phyloP scores from a whole-genome alignment of 2,329 filamentous ascomycete genomes.

The Herpotrichia juniperi region DNA sequence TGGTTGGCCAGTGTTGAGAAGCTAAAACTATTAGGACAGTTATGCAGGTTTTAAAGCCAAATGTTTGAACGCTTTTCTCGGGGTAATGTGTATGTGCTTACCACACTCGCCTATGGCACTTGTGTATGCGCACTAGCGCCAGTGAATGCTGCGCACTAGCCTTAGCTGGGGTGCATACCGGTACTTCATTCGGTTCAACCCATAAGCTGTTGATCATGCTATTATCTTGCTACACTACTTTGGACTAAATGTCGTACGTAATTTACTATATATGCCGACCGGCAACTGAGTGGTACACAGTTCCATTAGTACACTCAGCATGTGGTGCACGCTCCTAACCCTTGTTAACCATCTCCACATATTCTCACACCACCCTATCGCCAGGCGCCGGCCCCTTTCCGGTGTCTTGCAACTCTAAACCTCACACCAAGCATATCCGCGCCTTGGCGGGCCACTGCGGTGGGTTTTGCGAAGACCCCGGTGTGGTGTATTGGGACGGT shows the following conservation, averaged over 20 bases:
- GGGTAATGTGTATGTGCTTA: no score
- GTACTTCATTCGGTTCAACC: no score
- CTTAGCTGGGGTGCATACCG: not conserved
- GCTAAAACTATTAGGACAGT: no score
- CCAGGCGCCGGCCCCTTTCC: not conserved
- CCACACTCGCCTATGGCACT: no score
- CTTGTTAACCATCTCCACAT: no score
- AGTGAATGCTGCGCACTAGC: not conserved
- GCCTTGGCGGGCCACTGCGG: not conserved
- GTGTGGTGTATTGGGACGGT: not conserved
- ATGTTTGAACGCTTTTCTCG: no score
- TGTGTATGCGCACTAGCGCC: not conserved
- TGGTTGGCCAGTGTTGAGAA: no score
- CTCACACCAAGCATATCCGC: not conserved
- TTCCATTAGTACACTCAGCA: no score
- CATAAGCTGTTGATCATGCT: not conserved
- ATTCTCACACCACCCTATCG: not conserved
- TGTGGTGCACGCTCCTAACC: no score
- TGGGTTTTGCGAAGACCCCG: not conserved
- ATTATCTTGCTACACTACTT: not conserved
- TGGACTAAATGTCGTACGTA: no score
- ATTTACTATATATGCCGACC: not conserved
- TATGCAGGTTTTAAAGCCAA: no score
- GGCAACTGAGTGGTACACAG: not conserved
- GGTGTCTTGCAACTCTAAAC: constrained; percentile 5